Conservation (phyloP, 805 yeast species). For the Yamadazyma nakazawae region DNA sequence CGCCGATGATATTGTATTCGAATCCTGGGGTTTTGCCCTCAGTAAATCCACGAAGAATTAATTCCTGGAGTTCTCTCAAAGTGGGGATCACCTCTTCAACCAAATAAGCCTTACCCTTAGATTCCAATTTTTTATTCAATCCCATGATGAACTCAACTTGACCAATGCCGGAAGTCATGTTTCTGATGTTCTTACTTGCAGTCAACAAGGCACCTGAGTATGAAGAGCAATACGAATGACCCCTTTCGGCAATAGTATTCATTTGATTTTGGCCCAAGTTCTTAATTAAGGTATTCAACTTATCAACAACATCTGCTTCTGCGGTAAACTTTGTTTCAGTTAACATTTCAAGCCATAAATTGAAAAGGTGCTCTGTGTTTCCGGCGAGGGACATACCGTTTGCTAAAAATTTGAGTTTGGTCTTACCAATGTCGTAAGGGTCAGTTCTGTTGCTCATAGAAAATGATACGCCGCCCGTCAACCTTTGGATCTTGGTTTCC, state of each 20-base stretch:
- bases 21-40: conserved; percentile 21
- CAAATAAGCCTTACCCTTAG: conserved; percentile 32
- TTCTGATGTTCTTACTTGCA: conserved; percentile 55
- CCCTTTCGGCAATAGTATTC: conserved; percentile 78
- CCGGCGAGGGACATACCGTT: conserved; percentile 69
- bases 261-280: conserved; percentile 73
- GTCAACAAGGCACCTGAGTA: conserved; percentile 65
- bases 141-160: conserved; percentile 70
- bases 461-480: conserved; percentile 84
- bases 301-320: conserved; percentile 44
- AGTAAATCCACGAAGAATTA: conserved; percentile 35
- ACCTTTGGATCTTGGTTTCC: conserved; percentile 77
- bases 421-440: conserved; percentile 45
- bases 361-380: conserved; percentile 58
- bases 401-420: conserved; percentile 53
- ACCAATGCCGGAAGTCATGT: conserved; percentile 67
- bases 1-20: conserved; percentile 59
- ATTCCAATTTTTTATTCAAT: conserved; percentile 49
- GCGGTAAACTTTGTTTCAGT: conserved; percentile 64
- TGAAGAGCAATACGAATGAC: conserved; percentile 78
- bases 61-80: conserved; percentile 48
- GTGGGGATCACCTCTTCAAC: conserved; percentile 58
- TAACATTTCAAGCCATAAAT: conserved; percentile 68
- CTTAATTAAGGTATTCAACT: conserved; percentile 69
- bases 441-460: conserved; percentile 54